These are phyloP conservation scores for Zoysia matrella DNA, from an alignment of 202 grass and related monocot species.

Conservation along the genomic window DNA sequence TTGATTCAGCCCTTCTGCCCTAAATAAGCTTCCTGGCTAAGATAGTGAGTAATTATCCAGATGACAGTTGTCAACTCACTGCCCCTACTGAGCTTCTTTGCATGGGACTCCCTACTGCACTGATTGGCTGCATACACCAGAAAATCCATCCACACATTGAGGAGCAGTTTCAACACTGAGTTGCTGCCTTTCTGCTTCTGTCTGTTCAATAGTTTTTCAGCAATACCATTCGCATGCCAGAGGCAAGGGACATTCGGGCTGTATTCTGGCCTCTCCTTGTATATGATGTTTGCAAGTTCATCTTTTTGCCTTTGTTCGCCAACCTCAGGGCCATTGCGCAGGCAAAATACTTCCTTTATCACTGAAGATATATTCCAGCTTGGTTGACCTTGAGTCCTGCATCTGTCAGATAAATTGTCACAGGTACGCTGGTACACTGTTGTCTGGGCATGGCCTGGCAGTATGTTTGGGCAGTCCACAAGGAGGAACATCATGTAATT, in stretches of 20 bases:
- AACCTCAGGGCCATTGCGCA: no score
- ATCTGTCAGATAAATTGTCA: background rate
- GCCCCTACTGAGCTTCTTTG: slow-evolving; percentile 20
- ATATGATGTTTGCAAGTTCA: background rate
- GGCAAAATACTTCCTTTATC: slow-evolving; percentile 2
- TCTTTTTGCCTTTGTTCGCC: background rate
- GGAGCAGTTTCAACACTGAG: background rate
- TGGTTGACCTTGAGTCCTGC: no score
- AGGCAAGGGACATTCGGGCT: background rate
- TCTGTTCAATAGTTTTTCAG: background rate
- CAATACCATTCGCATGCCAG: background rate
- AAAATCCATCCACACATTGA: slow-evolving; percentile 23
- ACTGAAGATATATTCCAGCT: no score
- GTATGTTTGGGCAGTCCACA: slow-evolving; percentile 22
- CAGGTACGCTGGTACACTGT: slow-evolving; percentile 27
- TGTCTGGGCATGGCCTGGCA: slow-evolving; percentile 35
- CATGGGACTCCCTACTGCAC: slow-evolving; percentile 29
- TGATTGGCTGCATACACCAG: slow-evolving; percentile 22
- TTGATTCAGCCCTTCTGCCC: background rate
- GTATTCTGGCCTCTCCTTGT: background rate
- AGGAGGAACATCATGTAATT: slow-evolving; percentile 57
- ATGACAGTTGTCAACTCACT: background rate
- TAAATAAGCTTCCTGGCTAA: slow-evolving; percentile 26
- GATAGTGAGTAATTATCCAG: slow-evolving; percentile 11
- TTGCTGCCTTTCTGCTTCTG: background rate